A percentile compares a stretch with the other conserved stretches of the same genome.
These are phyloP conservation scores for Corrigiola litoralis DNA, from an alignment of 179 eudicot genomes.

Conservation along the genomic window DNA sequence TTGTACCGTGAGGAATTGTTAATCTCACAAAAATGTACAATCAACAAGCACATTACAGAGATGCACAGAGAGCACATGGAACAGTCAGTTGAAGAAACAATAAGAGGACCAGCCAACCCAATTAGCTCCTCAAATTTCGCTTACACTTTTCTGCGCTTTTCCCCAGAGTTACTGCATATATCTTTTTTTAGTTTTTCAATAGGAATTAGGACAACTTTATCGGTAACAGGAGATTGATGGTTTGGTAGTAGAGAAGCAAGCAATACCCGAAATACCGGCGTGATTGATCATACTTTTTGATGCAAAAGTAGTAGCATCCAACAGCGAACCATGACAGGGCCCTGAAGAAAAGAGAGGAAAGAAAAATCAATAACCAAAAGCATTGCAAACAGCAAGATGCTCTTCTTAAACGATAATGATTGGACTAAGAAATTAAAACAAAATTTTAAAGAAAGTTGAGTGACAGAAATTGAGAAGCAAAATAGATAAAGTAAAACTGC, in stretches of 20 bases:
- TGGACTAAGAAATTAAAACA: not conserved
- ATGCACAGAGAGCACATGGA: too few relatives aligned
- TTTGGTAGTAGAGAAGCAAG: not conserved
- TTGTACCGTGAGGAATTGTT: too few relatives aligned
- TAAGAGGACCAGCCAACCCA: too few relatives aligned
- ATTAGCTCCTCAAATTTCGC: too few relatives aligned
- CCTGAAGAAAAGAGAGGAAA: constrained; percentile 38
- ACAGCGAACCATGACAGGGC: constrained; percentile 99
- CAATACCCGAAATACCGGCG: constrained; percentile 85
- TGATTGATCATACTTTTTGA: constrained; percentile 88
- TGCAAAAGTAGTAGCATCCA: constrained; percentile 96
- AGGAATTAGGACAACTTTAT: too few relatives aligned
- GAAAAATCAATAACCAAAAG: not conserved
- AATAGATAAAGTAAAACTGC: too few relatives aligned
- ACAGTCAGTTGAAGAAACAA: too few relatives aligned
- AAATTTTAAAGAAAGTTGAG: too few relatives aligned
- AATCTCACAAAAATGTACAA: too few relatives aligned
- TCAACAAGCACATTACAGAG: too few relatives aligned
- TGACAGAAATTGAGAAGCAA: too few relatives aligned
- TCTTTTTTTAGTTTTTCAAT: not conserved
- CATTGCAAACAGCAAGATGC: not conserved
- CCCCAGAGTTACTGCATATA: not conserved
- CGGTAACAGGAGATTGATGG: not conserved
- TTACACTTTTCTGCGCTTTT: too few relatives aligned
- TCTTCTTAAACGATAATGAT: constrained; percentile 1